These are phyloP conservation scores for Leptosphaerulina australis DNA, from an alignment of 2,329 filamentous ascomycete species.

Conservation along the genomic window DNA sequence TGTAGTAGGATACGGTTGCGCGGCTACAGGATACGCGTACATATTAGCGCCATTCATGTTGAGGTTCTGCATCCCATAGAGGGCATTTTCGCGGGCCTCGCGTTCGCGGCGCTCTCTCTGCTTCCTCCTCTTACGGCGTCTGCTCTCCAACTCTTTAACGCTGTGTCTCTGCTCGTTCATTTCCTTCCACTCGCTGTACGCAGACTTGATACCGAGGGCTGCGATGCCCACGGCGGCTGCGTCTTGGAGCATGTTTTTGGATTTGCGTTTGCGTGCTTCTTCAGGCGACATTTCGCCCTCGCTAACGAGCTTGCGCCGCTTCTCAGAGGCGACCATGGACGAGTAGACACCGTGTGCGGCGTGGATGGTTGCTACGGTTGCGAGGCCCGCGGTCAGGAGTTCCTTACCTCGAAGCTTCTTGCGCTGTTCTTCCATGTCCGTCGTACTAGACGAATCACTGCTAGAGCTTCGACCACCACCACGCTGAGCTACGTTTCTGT, in stretches of 20 bases:
- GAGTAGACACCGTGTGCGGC: conserved; percentile 69
- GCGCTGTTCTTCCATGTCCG: conserved; percentile 66
- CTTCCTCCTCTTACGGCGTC: conserved; percentile 55
- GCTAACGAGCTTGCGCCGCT: conserved; percentile 63
- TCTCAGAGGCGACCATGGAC: conserved; percentile 67
- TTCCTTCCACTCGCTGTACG: conserved; percentile 70
- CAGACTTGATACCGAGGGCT: conserved; percentile 70
- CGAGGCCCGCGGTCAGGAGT: conserved; percentile 68
- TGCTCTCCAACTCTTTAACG: conserved; percentile 60
- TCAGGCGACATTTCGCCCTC: conserved; percentile 68
- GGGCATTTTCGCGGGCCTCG: conserved; percentile 52
- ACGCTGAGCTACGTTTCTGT: conserved; percentile 16
- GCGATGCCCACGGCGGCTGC: conserved; percentile 70
- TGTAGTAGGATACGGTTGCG: conserved; percentile 46
- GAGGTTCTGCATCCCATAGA: conserved; percentile 43
- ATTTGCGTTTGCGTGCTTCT: conserved; percentile 66
- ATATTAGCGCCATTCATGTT: conserved; percentile 41
- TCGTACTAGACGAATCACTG: conserved; percentile 58
- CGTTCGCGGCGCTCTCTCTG: conserved; percentile 50
- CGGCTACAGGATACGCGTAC: conserved; percentile 49
- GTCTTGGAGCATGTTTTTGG: conserved; percentile 68
- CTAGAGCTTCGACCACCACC: conserved; percentile 30
- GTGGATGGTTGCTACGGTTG: conserved; percentile 72
- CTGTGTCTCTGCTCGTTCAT: conserved; percentile 66
- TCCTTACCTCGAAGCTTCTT: conserved; percentile 72